Evolutionary conservation across 495 filamentous ascomycete genomes (phyloP).

Genomic region (Talaromyces adpressus): DNA sequence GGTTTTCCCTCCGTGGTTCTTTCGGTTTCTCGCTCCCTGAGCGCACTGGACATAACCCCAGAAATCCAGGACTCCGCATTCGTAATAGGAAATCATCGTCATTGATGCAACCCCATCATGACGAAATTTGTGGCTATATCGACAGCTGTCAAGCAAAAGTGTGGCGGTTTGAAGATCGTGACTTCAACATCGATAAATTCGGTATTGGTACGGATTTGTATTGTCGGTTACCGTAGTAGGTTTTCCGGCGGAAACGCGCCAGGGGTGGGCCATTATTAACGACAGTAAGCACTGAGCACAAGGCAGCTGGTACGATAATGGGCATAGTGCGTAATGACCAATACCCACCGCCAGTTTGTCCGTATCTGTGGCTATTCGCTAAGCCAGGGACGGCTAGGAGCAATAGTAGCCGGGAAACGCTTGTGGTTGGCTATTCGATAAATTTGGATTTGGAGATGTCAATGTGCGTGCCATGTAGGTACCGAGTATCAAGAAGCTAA

Average conservation of each 20-base stretch:
- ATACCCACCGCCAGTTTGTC: slow-evolving; percentile 7
- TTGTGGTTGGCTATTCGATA: not conserved
- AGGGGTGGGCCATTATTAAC: not conserved
- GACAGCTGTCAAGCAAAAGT: not conserved
- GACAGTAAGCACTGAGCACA: not conserved
- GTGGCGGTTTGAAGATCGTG: not conserved
- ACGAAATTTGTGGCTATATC: not conserved
- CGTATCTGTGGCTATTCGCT: slow-evolving; percentile 3
- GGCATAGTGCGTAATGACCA: not conserved
- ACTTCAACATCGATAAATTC: not conserved
- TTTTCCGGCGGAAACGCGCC: not conserved
- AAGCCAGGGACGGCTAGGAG: slow-evolving; percentile 5
- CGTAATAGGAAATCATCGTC: slow-evolving; percentile 3
- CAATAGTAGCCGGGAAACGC: not conserved
- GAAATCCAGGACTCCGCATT: not conserved
- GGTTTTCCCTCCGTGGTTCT: not conserved
- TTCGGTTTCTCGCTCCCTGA: not conserved
- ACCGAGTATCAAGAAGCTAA: not conserved
- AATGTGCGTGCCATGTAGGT: not conserved
- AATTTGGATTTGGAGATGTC: not conserved
- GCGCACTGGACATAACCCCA: not conserved
- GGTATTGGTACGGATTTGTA: not conserved
- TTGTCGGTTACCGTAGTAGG: not conserved
- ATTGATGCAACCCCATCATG: not conserved
- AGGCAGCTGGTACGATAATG: not conserved